Evolutionary conservation across 1,139 yeast genomes (phyloP).

Genomic region (Groenewaldozyma auringiensis): DNA sequence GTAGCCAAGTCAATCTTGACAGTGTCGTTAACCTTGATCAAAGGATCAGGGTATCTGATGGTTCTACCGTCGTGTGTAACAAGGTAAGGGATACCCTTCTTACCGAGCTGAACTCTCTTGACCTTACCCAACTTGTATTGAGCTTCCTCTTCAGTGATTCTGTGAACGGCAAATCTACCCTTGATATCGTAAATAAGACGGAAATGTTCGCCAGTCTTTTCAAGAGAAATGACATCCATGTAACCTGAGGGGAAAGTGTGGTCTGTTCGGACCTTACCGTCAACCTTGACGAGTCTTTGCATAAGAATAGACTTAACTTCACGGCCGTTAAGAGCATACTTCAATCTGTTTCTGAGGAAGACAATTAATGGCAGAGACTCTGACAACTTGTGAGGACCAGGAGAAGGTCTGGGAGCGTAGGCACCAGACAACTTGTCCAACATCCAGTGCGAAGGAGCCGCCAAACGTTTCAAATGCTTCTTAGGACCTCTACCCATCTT

Average conservation of each 20-base stretch:
- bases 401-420: conserved; percentile 99
- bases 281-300: conserved; percentile 99
- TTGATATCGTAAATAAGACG: conserved; percentile 96
- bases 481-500: conserved; percentile 98
- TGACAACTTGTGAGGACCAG: conserved; percentile 99
- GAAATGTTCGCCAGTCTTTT: conserved; percentile 98
- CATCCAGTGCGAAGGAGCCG: conserved; percentile 99
- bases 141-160: conserved; percentile 98
- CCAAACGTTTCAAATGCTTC: conserved; percentile 97
- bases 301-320: conserved; percentile 98
- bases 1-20: conserved; percentile 93
- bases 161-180: conserved; percentile 99
- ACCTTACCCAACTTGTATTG: conserved; percentile 96
- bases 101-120: conserved; percentile 95
- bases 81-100: conserved; percentile 95
- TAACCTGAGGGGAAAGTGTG: conserved; percentile 98
- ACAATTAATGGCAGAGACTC: conserved; percentile 98
- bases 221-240: conserved; percentile 96
- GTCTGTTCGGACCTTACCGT: conserved; percentile 99
- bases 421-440: conserved; percentile 99
- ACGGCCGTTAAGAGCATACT: conserved; percentile 99
- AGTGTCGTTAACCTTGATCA: conserved; percentile 92
- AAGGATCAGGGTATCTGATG: conserved; percentile 98
- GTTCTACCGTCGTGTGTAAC: conserved; percentile 99
- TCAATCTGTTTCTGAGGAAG: conserved; percentile 98